A percentile compares a stretch with the other conserved stretches of the same genome.
Conservation (phyloP, 179 eudicot genomes). For the Nepenthes alata region DNA sequence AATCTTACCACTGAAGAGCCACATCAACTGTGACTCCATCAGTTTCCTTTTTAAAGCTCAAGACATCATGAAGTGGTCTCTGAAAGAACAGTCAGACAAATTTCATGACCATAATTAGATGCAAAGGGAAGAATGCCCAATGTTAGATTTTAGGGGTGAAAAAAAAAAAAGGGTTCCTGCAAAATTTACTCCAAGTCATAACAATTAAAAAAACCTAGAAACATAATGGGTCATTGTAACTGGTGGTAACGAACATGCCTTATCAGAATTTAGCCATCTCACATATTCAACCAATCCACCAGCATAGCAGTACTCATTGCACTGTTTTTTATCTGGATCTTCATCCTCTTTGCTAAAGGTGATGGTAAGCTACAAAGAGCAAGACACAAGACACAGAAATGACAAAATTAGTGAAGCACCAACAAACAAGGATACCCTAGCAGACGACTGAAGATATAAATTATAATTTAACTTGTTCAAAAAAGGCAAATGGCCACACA, state of each 20-base stretch:
- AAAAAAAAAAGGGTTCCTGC: no score
- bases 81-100: constrained; percentile 22
- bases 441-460: no score
- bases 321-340: constrained; percentile 45
- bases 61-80: constrained; percentile 82
- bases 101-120: no score
- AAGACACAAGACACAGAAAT: no score
- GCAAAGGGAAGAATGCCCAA: no score
- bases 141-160: no score
- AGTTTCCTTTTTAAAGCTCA: constrained; percentile 62
- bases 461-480: no score
- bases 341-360: constrained; percentile 50
- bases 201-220: neutral
- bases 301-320: constrained; percentile 69
- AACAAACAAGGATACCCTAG: no score
- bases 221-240: neutral
- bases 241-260: constrained; percentile 23
- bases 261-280: constrained; percentile 86
- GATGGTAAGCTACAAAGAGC: constrained; percentile 46
- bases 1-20: constrained; percentile 78
- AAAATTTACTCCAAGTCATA: neutral
- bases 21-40: constrained; percentile 68
- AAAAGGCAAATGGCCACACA: no score
- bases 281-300: constrained; percentile 92
- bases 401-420: no score